A percentile compares a stretch with the other conserved stretches of the same genome.
These are phyloP conservation scores for Puccinia polysora DNA, from an alignment of 1,284 basidiomycete species.

Conservation along the genomic window DNA sequence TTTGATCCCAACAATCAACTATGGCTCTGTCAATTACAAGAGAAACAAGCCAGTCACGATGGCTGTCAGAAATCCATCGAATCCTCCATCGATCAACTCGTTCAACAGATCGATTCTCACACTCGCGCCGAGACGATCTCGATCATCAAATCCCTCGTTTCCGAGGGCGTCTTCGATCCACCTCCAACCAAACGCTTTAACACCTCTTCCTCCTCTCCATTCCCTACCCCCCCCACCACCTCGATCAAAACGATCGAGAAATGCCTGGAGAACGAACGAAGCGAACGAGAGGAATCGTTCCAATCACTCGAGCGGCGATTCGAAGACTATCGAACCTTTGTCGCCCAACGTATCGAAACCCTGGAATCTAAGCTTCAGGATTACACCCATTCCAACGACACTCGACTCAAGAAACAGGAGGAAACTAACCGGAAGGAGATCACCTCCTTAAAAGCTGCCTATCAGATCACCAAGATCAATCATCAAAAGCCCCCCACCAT, in stretches of 20 bases:
- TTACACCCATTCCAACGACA: constrained; percentile 11
- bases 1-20: constrained; percentile 16
- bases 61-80: constrained; percentile 5
- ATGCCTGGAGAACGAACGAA: constrained; percentile 20
- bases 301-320: not conserved
- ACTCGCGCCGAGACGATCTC: not conserved
- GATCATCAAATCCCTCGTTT: constrained; percentile 10
- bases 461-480: not conserved
- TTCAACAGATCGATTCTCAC: constrained; percentile 11
- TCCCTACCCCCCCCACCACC: not conserved
- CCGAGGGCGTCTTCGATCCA: constrained; percentile 20
- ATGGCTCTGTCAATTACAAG: constrained; percentile 15
- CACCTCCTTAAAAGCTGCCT: constrained; percentile 9
- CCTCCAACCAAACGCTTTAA: not conserved
- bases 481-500: not conserved
- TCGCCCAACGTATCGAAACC: not conserved
- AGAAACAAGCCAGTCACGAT: not conserved
- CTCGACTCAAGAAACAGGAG: constrained; percentile 3
- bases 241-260: constrained; percentile 18
- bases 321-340: constrained; percentile 3
- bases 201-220: not conserved
- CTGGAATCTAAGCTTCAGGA: constrained; percentile 1
- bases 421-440: constrained; percentile 24
- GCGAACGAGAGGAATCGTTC: constrained; percentile 19
- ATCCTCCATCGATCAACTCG: not conserved